These are phyloP conservation scores for Tylopilus felleus DNA, from an alignment of 768 basidiomycete species.

Conservation along the genomic window DNA sequence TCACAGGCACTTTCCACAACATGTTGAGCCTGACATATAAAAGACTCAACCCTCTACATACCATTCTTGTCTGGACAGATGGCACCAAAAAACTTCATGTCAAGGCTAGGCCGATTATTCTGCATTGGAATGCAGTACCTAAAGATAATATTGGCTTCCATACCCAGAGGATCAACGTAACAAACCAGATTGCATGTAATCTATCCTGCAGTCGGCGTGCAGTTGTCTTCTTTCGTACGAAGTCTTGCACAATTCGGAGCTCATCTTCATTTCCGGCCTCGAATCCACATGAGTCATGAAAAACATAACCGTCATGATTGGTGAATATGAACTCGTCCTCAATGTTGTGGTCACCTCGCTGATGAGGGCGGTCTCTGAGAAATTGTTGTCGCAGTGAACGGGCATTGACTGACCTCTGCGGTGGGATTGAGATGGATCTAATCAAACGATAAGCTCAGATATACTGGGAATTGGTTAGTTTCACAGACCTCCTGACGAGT, in stretches of 20 bases:
- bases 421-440: background rate
- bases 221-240: background rate
- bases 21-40: background rate
- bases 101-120: background rate
- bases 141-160: background rate
- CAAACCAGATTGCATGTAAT: background rate
- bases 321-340: background rate
- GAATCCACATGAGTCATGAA: background rate
- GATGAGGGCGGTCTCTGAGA: background rate
- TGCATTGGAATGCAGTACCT: background rate
- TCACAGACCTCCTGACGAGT: background rate
- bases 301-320: background rate
- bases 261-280: background rate
- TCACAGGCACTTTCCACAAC: background rate
- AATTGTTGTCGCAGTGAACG: background rate
- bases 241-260: background rate
- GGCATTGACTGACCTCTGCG: background rate
- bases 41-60: background rate
- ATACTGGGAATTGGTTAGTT: background rate
- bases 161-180: background rate
- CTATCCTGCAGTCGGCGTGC: background rate
- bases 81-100: background rate
- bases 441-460: background rate
- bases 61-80: background rate
- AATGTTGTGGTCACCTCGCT: background rate